A percentile compares a stretch with the other conserved stretches of the same genome.
Conservation (phyloP, 169 alveolate species). For the Plasmodium billcollinsi region DNA sequence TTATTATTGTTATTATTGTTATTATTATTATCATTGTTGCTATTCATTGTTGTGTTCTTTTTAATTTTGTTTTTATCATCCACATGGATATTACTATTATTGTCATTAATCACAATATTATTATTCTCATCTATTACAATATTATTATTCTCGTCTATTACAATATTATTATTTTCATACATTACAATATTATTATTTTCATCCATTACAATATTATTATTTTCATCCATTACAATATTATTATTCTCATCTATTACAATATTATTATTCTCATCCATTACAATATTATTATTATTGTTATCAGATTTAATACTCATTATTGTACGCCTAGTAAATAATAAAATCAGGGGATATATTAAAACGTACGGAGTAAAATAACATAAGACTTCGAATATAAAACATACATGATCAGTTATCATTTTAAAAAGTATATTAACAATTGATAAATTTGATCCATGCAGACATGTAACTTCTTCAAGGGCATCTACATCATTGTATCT, state of each 20-base stretch:
- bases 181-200: background rate
- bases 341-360: conserved; percentile 57
- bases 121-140: background rate
- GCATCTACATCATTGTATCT: conserved; percentile 19
- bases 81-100: too few relatives aligned
- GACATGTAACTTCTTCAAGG: conserved; percentile 68
- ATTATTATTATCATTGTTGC: too few relatives aligned
- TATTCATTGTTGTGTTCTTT: too few relatives aligned
- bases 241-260: background rate
- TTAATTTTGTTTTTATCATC: too few relatives aligned
- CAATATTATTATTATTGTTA: background rate
- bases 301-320: background rate
- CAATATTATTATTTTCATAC: background rate
- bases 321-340: conserved; percentile 15
- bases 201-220: too few relatives aligned
- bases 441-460: conserved; percentile 48
- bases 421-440: conserved; percentile 31
- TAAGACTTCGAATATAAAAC: conserved; percentile 66
- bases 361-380: conserved; percentile 74
- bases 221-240: too few relatives aligned
- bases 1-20: too few relatives aligned
- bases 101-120: too few relatives aligned
- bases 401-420: conserved; percentile 63
- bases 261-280: background rate
- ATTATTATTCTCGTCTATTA: conserved; percentile 2